phyloP scores from a whole-genome alignment of 495 filamentous ascomycete genomes.

The Daldinia vernicosa region DNA sequence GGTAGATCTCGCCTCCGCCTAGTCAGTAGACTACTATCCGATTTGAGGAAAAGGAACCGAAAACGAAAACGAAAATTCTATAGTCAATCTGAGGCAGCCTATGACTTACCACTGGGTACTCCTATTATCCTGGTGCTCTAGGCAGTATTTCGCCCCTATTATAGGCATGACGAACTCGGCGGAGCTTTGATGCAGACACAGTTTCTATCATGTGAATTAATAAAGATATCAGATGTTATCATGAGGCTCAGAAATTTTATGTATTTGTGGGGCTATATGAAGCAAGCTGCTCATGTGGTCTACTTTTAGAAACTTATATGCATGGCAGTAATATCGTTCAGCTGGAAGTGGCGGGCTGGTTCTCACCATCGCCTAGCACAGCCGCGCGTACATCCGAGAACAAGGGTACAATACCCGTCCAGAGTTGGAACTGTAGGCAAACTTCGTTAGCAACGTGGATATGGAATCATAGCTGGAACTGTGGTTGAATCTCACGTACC shows the following conservation, averaged over 20 bases:
- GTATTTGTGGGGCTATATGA: background rate
- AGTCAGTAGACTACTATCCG: background rate
- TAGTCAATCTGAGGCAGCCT: background rate
- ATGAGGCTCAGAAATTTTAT: background rate
- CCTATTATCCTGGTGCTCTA: background rate
- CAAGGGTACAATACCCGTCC: slow-evolving; percentile 79
- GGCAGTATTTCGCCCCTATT: background rate
- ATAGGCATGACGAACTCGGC: background rate
- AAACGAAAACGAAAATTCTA: background rate
- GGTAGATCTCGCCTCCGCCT: background rate
- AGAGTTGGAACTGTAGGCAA: slow-evolving; percentile 69
- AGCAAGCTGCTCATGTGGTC: background rate
- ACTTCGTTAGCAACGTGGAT: slow-evolving; percentile 19
- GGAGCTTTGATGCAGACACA: background rate
- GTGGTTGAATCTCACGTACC: slow-evolving; percentile 49
- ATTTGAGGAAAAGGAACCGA: background rate
- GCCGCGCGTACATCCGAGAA: slow-evolving; percentile 69
- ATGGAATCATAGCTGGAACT: background rate
- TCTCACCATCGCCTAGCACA: slow-evolving; percentile 49
- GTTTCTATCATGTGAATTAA: background rate
- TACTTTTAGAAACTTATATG: background rate
- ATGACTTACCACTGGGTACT: background rate
- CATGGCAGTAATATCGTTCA: background rate
- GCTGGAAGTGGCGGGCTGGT: background rate
- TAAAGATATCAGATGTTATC: background rate